Percentiles rank a stretch among this genome's conserved stretches.
These are phyloP conservation scores for Tetrahymena borealis DNA, from an alignment of 73 alveolate species.

Conservation along the genomic window DNA sequence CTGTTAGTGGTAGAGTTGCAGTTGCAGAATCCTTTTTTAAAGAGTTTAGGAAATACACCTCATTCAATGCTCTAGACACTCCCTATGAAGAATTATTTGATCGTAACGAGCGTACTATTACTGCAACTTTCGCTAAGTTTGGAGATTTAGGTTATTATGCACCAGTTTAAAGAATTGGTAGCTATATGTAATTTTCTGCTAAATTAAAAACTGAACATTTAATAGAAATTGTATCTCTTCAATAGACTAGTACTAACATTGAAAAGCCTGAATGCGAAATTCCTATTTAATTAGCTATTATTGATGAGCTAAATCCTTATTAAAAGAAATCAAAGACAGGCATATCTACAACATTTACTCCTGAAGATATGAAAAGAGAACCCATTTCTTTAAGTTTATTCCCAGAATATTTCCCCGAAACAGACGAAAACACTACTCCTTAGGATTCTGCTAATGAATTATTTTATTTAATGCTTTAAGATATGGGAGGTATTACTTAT, in stretches of 20 bases:
- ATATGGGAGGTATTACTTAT: conserved; percentile 50
- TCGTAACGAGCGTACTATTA: conserved; percentile 90
- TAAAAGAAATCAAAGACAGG: conserved; percentile 57
- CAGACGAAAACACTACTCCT: conserved; percentile 52
- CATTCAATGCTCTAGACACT: conserved; percentile 40
- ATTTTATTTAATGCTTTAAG: conserved; percentile 10
- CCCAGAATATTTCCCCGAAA: conserved; percentile 42
- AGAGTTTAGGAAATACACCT: conserved; percentile 11
- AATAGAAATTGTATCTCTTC: conserved; percentile 70
- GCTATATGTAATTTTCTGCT: conserved; percentile 84
- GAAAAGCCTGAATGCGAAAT: conserved; percentile 31
- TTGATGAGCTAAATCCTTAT: conserved; percentile 56
- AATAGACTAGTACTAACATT: conserved; percentile 63
- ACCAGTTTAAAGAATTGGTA: conserved; percentile 87
- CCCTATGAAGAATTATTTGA: conserved; percentile 90
- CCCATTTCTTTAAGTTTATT: conserved; percentile 76
- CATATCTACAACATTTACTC: conserved; percentile 56
- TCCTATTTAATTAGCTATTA: conserved; percentile 57
- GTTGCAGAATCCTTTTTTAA: conserved; percentile 13
- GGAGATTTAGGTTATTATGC: conserved; percentile 91
- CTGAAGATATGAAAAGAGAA: conserved; percentile 52
- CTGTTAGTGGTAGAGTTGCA: conserved; percentile 13
- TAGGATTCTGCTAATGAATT: conserved; percentile 36
- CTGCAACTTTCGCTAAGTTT: conserved; percentile 91
- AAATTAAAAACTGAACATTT: conserved; percentile 82